Conservation (phyloP, 345 rosid genomes). For the Salix suchowensis region DNA sequence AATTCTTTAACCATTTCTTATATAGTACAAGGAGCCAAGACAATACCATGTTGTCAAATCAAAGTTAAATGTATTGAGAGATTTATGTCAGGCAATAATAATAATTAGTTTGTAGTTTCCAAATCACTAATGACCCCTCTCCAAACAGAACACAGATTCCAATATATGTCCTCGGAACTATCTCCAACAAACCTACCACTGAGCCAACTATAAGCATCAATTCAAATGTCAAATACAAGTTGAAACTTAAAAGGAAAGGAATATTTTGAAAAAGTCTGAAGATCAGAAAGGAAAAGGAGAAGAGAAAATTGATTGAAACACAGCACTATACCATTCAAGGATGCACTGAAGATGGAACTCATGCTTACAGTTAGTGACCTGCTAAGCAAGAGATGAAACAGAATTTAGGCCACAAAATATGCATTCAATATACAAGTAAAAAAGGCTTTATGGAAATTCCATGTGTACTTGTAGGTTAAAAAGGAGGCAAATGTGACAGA, state of each 20-base stretch:
- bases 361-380: slow-evolving; percentile 29
- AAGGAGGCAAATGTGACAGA: neutral
- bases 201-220: neutral
- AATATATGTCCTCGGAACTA: neutral
- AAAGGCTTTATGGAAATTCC: neutral
- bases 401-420: neutral
- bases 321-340: slow-evolving; percentile 27
- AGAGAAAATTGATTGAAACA: neutral
- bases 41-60: neutral
- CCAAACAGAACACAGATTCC: neutral
- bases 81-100: neutral
- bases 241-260: neutral
- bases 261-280: neutral
- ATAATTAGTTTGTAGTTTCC: neutral
- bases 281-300: neutral
- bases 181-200: neutral
- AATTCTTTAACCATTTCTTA: neutral
- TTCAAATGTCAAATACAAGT: neutral
- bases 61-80: neutral
- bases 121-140: neutral
- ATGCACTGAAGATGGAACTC: slow-evolving; percentile 36
- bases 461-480: neutral
- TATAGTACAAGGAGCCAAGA: neutral
- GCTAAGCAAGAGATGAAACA: neutral
- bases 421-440: neutral